These are phyloP conservation scores for Cyberlindnera samutprakarnensis DNA, from an alignment of 805 yeast species.

Conservation along the genomic window DNA sequence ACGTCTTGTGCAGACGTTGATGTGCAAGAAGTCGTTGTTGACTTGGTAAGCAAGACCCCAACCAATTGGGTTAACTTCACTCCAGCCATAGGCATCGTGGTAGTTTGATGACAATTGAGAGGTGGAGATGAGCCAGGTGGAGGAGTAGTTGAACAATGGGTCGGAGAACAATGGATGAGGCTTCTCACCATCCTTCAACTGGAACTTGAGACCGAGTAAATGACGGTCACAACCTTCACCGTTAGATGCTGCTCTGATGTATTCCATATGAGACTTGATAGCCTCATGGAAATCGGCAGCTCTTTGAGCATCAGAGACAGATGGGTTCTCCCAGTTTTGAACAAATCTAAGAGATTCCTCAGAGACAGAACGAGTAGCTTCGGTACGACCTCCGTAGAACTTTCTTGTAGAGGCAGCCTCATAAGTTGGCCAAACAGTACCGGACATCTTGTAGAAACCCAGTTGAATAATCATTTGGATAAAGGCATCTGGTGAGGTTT, in stretches of 20 bases:
- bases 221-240: slow-evolving; percentile 95
- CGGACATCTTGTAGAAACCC: slow-evolving; percentile 79
- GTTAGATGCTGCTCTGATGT: slow-evolving; percentile 68
- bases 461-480: slow-evolving; percentile 87
- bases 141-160: slow-evolving; percentile 67
- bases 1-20: slow-evolving; percentile 74
- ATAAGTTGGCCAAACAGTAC: slow-evolving; percentile 81
- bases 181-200: slow-evolving; percentile 49
- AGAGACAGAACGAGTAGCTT: slow-evolving; percentile 83
- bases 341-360: slow-evolving; percentile 64
- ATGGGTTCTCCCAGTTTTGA: slow-evolving; percentile 58
- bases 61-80: slow-evolving; percentile 91
- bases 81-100: slow-evolving; percentile 93
- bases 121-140: slow-evolving; percentile 81
- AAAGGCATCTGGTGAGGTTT: slow-evolving; percentile 88
- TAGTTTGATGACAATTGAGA: slow-evolving; percentile 82
- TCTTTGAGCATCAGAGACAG: slow-evolving; percentile 42
- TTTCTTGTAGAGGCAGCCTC: slow-evolving; percentile 94
- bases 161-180: slow-evolving; percentile 64
- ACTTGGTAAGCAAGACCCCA: slow-evolving; percentile 92
- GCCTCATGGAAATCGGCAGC: slow-evolving; percentile 66
- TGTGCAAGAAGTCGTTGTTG: slow-evolving; percentile 75
- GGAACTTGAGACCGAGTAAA: slow-evolving; percentile 77
- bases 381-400: slow-evolving; percentile 87
- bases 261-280: slow-evolving; percentile 62